These are phyloP conservation scores for Leishmania tropica DNA, from an alignment of 208 protist species.

Conservation along the genomic window DNA sequence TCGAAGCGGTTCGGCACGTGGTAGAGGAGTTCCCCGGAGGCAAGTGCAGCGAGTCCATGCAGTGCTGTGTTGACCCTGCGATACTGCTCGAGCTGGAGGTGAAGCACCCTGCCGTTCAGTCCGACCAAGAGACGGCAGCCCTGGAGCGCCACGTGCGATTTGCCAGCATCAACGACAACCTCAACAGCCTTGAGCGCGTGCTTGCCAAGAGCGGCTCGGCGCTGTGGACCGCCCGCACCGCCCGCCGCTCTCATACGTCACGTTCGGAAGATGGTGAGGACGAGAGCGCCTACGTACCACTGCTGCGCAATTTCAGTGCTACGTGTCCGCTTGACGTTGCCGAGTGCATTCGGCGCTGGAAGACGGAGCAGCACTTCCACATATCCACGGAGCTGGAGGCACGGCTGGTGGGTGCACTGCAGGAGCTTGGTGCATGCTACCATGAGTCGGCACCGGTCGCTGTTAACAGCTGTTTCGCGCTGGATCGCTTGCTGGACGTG, in stretches of 20 bases:
- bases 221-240: constrained; percentile 23
- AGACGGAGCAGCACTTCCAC: constrained; percentile 24
- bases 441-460: background rate
- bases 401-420: constrained; percentile 16
- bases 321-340: constrained; percentile 14
- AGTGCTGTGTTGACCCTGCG: constrained; percentile 37
- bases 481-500: constrained; percentile 29
- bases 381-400: constrained; percentile 22
- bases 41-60: constrained; percentile 62
- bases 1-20: constrained; percentile 54
- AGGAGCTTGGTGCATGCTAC: constrained; percentile 25
- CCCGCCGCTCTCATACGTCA: constrained; percentile 12
- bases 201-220: constrained; percentile 24
- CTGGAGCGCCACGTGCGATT: constrained; percentile 21
- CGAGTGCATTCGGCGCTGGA: constrained; percentile 26
- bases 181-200: constrained; percentile 34
- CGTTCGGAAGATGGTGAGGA: constrained; percentile 2
- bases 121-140: constrained; percentile 19
- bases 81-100: constrained; percentile 20
- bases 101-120: constrained; percentile 22
- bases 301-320: constrained; percentile 23
- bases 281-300: constrained; percentile 25
- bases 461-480: constrained; percentile 14
- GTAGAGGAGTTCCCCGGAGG: constrained; percentile 70
- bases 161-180: constrained; percentile 23